A percentile compares a stretch with the other conserved stretches of the same genome.
These are phyloP conservation scores for Tetradesmus lagerheimii DNA, from an alignment of 139 green algal species.

Conservation along the genomic window DNA sequence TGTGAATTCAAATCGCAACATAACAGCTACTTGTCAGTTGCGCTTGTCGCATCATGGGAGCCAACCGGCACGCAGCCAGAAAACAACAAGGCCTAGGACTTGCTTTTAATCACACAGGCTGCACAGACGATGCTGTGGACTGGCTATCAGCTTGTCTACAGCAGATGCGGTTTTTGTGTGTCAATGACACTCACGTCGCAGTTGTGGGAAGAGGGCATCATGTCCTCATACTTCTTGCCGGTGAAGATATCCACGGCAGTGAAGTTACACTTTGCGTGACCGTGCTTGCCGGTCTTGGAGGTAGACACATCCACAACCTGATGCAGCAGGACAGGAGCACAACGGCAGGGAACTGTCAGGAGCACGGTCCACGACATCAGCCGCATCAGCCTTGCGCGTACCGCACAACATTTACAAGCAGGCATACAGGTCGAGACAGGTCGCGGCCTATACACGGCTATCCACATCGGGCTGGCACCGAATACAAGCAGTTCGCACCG, in stretches of 20 bases:
- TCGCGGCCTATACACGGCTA: too few species aligned
- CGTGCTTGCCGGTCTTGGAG: conserved; percentile 99
- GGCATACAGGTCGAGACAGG: too few species aligned
- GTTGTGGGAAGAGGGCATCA: conserved; percentile 98
- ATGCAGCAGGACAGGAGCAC: neutral
- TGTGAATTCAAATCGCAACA: conserved; percentile 47
- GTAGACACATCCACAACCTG: conserved; percentile 99
- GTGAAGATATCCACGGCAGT: conserved; percentile 98
- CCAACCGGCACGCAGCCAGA: too few species aligned
- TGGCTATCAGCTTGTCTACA: neutral
- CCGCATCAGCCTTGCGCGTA: too few species aligned
- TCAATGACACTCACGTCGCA: conserved; percentile 80
- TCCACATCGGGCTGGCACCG: neutral
- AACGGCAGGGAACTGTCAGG: too few species aligned
- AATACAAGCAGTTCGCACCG: neutral
- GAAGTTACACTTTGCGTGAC: conserved; percentile 99
- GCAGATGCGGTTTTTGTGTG: neutral
- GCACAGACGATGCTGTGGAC: neutral
- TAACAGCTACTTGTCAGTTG: neutral
- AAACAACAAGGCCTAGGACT: too few species aligned
- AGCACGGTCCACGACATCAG: too few species aligned
- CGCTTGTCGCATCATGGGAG: neutral
- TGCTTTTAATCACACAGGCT: too few species aligned
- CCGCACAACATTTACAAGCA: too few species aligned
- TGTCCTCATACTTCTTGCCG: conserved; percentile 99